A percentile compares a stretch with the other conserved stretches of the same genome.
These are phyloP conservation scores for Meripilus lineatus DNA, from an alignment of 1,284 basidiomycete species.

Conservation along the genomic window DNA sequence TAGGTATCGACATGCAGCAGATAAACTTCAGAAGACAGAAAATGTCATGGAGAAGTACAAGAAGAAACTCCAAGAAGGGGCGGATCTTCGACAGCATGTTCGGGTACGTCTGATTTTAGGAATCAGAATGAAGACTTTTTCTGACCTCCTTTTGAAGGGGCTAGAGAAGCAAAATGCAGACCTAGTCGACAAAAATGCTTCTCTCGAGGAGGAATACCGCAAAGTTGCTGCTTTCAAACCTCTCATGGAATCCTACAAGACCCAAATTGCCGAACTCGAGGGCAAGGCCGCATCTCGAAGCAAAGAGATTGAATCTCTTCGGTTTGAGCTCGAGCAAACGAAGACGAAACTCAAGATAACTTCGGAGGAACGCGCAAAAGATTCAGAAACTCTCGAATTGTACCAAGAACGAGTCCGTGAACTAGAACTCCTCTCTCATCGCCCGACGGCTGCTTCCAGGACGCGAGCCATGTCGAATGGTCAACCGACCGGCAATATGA, in stretches of 20 bases:
- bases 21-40: conserved; percentile 89
- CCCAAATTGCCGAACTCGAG: conserved; percentile 82
- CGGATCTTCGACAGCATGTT: conserved; percentile 81
- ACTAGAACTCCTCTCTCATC: conserved; percentile 67
- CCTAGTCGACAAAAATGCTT: conserved; percentile 87
- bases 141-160: conserved; percentile 39
- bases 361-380: conserved; percentile 68
- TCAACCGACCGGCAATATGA: conserved; percentile 16
- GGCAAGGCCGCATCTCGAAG: conserved; percentile 57
- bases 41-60: conserved; percentile 99
- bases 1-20: conserved; percentile 86
- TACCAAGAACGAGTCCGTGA: conserved; percentile 92
- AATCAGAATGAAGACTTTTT: not conserved
- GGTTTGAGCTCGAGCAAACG: conserved; percentile 74
- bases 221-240: conserved; percentile 86
- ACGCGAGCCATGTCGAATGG: conserved; percentile 14
- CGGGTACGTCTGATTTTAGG: conserved; percentile 50
- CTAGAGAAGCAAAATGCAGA: conserved; percentile 91
- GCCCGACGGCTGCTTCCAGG: conserved; percentile 31
- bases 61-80: conserved; percentile 94
- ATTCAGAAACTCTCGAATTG: conserved; percentile 81
- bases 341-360: conserved; percentile 66
- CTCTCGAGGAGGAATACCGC: conserved; percentile 86
- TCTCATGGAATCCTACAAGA: conserved; percentile 90
- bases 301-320: conserved; percentile 69